Conservation (phyloP, 164 flowering plant species). For the Stephania yunnanensis region DNA sequence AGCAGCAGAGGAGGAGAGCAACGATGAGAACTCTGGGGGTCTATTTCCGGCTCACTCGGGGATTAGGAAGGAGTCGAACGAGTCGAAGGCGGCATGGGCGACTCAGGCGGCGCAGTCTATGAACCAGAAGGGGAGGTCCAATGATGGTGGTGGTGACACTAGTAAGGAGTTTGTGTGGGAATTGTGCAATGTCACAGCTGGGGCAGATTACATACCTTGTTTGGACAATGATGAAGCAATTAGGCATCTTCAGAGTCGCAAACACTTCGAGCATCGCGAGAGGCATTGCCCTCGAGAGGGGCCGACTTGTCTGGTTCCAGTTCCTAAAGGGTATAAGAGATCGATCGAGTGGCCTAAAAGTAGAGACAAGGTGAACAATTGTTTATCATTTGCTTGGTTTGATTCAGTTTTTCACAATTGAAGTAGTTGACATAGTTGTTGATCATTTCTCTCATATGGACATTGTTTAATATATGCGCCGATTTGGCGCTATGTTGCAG, state of each 20-base stretch:
- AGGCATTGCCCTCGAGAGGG: conserved; percentile 84
- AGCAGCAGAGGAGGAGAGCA: no score
- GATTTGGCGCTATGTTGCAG: conserved; percentile 26
- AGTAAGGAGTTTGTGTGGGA: conserved; percentile 35
- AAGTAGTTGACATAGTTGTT: no score
- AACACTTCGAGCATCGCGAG: conserved; percentile 80
- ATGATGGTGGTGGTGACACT: conserved; percentile 32
- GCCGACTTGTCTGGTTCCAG: conserved; percentile 70
- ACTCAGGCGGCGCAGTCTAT: conserved; percentile 71
- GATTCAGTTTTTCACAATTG: not conserved
- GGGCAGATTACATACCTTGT: conserved; percentile 87
- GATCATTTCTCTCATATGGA: no score
- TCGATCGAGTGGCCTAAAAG: conserved; percentile 74
- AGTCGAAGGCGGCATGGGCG: conserved; percentile 60
- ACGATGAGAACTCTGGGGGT: conserved; percentile 15
- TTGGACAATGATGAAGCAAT: conserved; percentile 77
- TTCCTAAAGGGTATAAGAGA: conserved; percentile 60
- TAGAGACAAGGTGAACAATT: conserved; percentile 63
- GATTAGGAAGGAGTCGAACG: conserved; percentile 60
- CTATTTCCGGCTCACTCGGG: conserved; percentile 34
- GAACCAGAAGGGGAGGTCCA: conserved; percentile 59
- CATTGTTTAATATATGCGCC: no score
- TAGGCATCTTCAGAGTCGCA: conserved; percentile 32
- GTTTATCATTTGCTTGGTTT: not conserved
- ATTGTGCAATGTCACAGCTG: conserved; percentile 68